Percentiles rank a stretch among this genome's conserved stretches.
These are phyloP conservation scores for Fulvia fulva DNA, from an alignment of 2,329 filamentous ascomycete species.

Conservation along the genomic window DNA sequence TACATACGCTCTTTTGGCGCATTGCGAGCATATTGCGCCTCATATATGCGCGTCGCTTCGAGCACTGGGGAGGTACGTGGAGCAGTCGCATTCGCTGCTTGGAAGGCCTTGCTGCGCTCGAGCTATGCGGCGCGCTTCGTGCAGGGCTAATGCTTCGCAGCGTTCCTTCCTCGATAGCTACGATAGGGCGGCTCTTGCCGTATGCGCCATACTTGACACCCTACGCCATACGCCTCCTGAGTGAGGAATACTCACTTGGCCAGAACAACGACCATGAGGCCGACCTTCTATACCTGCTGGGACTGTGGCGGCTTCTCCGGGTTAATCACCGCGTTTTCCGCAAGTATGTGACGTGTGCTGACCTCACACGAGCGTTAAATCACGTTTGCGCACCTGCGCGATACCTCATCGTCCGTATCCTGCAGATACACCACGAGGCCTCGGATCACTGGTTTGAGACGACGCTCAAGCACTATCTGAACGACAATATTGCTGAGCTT, in stretches of 20 bases:
- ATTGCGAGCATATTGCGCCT: slow-evolving; percentile 71
- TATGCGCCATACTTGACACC: slow-evolving; percentile 72
- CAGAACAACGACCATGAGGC: slow-evolving; percentile 8
- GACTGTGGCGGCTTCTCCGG: slow-evolving; percentile 73
- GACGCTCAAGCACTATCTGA: slow-evolving; percentile 65
- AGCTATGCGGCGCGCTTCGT: too few species aligned
- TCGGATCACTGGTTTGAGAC: slow-evolving; percentile 74
- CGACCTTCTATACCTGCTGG: slow-evolving; percentile 51
- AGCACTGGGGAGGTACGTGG: slow-evolving; percentile 20
- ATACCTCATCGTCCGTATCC: slow-evolving; percentile 77
- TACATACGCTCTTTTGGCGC: slow-evolving; percentile 69
- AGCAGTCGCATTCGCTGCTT: slow-evolving; percentile 62
- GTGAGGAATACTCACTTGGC: slow-evolving; percentile 17
- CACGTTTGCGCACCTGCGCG: slow-evolving; percentile 58
- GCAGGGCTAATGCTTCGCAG: too few species aligned
- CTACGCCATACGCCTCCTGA: slow-evolving; percentile 23
- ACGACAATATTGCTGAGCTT: slow-evolving; percentile 44
- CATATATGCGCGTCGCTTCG: slow-evolving; percentile 66
- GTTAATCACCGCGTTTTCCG: slow-evolving; percentile 69
- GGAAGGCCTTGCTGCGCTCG: too few species aligned
- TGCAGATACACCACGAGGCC: slow-evolving; percentile 72
- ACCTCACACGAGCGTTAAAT: slow-evolving; percentile 65
- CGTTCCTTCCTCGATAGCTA: slow-evolving; percentile 73
- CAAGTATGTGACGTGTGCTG: slow-evolving; percentile 59
- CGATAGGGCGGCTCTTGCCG: slow-evolving; percentile 77